These are phyloP conservation scores for Amylostereum areolatum DNA, from an alignment of 1,284 basidiomycete genomes.

Conservation along the genomic window DNA sequence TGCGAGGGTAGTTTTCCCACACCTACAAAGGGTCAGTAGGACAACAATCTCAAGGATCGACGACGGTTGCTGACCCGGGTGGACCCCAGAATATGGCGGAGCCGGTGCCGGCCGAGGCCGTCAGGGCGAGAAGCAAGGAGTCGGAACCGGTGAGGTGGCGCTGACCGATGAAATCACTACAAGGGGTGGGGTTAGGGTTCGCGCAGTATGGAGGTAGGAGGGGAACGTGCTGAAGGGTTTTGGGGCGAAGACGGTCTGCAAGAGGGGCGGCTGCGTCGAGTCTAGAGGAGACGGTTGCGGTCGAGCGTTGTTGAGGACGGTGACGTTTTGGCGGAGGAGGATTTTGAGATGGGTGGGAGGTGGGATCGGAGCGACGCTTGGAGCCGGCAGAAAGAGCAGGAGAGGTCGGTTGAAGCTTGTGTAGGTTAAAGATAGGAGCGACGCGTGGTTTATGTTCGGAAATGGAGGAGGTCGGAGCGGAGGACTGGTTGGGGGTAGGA, in stretches of 20 bases:
- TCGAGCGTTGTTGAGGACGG: too few relatives aligned
- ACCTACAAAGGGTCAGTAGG: constrained; percentile 27
- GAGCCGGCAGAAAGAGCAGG: too few relatives aligned
- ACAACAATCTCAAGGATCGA: too few relatives aligned
- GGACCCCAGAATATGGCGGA: constrained; percentile 73
- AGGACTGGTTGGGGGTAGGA: too few relatives aligned
- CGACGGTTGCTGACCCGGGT: constrained; percentile 48
- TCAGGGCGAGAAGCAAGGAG: constrained; percentile 46
- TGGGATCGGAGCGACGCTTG: too few relatives aligned
- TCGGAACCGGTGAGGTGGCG: constrained; percentile 48
- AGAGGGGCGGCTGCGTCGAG: constrained; percentile 43
- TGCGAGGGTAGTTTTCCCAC: constrained; percentile 80
- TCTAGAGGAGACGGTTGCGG: constrained; percentile 21
- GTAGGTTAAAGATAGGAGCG: constrained; percentile 26
- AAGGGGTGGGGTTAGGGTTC: constrained; percentile 49
- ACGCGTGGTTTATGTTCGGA: constrained; percentile 15
- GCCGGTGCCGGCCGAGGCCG: constrained; percentile 44
- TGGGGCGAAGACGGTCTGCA: constrained; percentile 62
- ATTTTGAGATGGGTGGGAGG: too few relatives aligned
- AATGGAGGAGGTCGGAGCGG: too few relatives aligned
- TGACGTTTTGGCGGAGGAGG: too few relatives aligned
- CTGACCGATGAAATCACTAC: constrained; percentile 66
- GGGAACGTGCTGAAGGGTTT: too few relatives aligned
- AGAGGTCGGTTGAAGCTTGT: too few relatives aligned
- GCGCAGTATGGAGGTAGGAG: too few relatives aligned